A percentile compares a stretch with the other conserved stretches of the same genome.
Evolutionary conservation across 768 basidiomycete genomes (phyloP).

Genomic region (Cystofilobasidium ferigula): DNA sequence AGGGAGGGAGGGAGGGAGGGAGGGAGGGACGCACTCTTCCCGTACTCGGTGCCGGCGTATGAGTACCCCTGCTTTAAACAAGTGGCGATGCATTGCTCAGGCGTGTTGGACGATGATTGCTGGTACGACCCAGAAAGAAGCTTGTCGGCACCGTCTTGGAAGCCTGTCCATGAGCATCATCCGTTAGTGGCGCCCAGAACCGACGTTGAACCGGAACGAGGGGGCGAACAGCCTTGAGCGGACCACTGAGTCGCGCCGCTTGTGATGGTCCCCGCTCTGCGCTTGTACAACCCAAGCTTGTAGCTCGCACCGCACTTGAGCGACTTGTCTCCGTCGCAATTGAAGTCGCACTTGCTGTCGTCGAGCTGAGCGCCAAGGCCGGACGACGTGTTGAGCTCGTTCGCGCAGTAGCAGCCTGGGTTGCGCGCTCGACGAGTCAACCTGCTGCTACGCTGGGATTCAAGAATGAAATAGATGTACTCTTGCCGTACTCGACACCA

Average conservation of each 20-base stretch:
- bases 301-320: not conserved
- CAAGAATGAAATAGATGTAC: too few species aligned
- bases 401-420: not conserved
- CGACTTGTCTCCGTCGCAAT: not conserved
- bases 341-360: not conserved
- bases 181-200: too few species aligned
- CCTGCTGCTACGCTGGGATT: too few species aligned
- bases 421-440: too few species aligned
- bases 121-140: not conserved
- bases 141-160: not conserved
- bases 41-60: not conserved
- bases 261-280: too few species aligned
- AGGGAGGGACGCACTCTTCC: not conserved
- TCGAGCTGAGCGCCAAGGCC: not conserved
- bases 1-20: too few species aligned
- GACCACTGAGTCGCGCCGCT: too few species aligned
- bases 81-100: not conserved
- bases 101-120: not conserved
- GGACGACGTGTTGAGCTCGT: not conserved
- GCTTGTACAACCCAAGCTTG: too few species aligned
- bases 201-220: too few species aligned
- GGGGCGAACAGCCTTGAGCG: too few species aligned
- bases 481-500: not conserved
- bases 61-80: not conserved
- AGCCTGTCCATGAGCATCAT: too few species aligned